A percentile compares a stretch with the other conserved stretches of the same genome.
Conservation (phyloP, 345 rosid genomes). For the Fremontodendron californicum region DNA sequence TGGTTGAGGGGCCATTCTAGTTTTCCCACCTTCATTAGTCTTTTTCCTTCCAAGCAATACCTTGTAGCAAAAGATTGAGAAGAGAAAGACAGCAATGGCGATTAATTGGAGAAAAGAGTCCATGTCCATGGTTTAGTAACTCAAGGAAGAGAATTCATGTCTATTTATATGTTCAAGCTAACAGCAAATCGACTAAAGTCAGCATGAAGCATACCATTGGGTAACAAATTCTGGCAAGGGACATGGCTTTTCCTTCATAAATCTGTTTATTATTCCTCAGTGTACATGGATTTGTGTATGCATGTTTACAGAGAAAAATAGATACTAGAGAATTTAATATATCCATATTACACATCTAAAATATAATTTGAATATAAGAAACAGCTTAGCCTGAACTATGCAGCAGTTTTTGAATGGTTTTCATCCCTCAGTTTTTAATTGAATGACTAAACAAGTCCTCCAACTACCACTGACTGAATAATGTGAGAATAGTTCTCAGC, state of each 20-base stretch:
- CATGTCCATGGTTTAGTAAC: constrained; percentile 21
- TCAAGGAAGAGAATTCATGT: background rate
- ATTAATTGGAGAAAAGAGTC: constrained; percentile 10
- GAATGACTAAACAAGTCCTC: background rate
- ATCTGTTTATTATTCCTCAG: background rate
- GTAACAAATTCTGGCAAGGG: constrained; percentile 6
- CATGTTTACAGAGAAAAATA: background rate
- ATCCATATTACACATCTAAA: background rate
- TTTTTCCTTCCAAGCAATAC: constrained; percentile 1
- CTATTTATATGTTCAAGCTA: constrained; percentile 18
- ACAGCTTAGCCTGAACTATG: background rate
- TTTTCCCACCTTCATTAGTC: background rate
- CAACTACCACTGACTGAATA: background rate
- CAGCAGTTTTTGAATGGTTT: background rate
- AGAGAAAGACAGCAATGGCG: constrained; percentile 1
- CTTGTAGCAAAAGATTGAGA: constrained; percentile 13
- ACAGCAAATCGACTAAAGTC: background rate
- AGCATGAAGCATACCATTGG: constrained; percentile 23
- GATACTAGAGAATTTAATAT: background rate
- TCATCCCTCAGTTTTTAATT: no score
- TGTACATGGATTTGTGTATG: background rate
- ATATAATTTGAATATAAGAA: background rate
- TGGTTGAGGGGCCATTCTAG: constrained; percentile 5
- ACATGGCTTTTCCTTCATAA: background rate
- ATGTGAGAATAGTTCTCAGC: no score